phyloP scores from a whole-genome alignment of 768 basidiomycete genomes.

The Vararia minispora region DNA sequence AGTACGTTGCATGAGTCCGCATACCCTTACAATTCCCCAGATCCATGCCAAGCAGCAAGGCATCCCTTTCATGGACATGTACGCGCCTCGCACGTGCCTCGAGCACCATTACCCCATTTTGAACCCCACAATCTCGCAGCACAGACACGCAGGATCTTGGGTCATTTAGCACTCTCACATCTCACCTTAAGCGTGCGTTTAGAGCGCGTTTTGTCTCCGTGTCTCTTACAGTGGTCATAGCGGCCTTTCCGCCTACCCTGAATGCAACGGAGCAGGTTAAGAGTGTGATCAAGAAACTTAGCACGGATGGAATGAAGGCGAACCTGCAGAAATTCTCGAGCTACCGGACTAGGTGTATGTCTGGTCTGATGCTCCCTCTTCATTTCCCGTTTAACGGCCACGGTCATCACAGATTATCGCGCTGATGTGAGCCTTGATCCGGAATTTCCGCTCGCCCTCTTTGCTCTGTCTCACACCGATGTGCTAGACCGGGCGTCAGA shows the following conservation, averaged over 20 bases:
- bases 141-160: constrained; percentile 13
- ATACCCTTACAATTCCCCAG: constrained; percentile 25
- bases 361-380: constrained; percentile 5
- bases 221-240: constrained; percentile 2
- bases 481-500: constrained; percentile 56
- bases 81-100: constrained; percentile 16
- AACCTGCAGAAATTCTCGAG: constrained; percentile 58
- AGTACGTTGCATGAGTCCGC: neutral
- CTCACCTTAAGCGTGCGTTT: neutral
- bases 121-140: constrained; percentile 10
- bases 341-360: constrained; percentile 65
- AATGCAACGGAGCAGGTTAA: constrained; percentile 50
- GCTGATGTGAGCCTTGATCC: constrained; percentile 46
- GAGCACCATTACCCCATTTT: constrained; percentile 3
- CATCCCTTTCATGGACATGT: constrained; percentile 84
- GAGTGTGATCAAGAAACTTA: constrained; percentile 55
- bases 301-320: constrained; percentile 49
- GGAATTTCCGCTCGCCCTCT: constrained; percentile 1
- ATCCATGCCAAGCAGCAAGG: constrained; percentile 70
- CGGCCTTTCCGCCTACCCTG: constrained; percentile 45
- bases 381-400: constrained; percentile 16
- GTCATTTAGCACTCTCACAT: neutral
- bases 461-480: neutral
- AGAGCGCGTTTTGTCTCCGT: neutral
- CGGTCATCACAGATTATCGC: constrained; percentile 44